Conservation (phyloP, 1,284 basidiomycete species). For the Kwoniella shivajii region DNA sequence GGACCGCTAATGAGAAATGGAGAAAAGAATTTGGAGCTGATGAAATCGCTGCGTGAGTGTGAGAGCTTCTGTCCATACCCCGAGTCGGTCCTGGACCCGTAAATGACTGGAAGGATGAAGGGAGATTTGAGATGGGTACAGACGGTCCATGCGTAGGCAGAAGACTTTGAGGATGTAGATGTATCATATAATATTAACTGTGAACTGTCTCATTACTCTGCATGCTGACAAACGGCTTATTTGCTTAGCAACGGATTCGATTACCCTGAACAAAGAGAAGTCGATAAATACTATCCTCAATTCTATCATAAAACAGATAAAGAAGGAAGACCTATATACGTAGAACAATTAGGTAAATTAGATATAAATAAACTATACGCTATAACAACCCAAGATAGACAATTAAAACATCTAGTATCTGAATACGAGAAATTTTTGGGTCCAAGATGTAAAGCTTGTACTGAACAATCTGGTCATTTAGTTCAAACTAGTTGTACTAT, state of each 20-base stretch:
- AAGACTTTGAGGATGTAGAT: background rate
- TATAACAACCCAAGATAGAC: constrained; percentile 83
- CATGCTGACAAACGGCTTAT: too few species aligned
- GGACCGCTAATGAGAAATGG: constrained; percentile 83
- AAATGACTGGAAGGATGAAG: background rate
- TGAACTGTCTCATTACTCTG: too few species aligned
- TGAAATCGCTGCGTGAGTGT: constrained; percentile 73
- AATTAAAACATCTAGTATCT: constrained; percentile 82
- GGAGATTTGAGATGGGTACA: background rate
- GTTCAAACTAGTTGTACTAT: constrained; percentile 99
- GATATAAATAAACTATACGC: constrained; percentile 81
- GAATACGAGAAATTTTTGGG: constrained; percentile 91
- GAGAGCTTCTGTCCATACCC: background rate
- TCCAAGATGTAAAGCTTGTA: constrained; percentile 80
- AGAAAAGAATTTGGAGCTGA: constrained; percentile 86
- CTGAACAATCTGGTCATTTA: constrained; percentile 68
- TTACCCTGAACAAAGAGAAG: constrained; percentile 79
- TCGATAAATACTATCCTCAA: constrained; percentile 93
- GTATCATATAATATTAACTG: background rate
- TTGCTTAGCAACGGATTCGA: constrained; percentile 70
- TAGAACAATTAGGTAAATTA: constrained; percentile 88
- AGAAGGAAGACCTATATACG: constrained; percentile 93
- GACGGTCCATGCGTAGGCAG: background rate
- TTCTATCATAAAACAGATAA: constrained; percentile 97
- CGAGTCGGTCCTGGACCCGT: too few species aligned